Evolutionary conservation across 495 filamentous ascomycete genomes (phyloP), one percentile per base, ranked within the genome.

Genomic region (Penicillium pancosmium): DNA sequence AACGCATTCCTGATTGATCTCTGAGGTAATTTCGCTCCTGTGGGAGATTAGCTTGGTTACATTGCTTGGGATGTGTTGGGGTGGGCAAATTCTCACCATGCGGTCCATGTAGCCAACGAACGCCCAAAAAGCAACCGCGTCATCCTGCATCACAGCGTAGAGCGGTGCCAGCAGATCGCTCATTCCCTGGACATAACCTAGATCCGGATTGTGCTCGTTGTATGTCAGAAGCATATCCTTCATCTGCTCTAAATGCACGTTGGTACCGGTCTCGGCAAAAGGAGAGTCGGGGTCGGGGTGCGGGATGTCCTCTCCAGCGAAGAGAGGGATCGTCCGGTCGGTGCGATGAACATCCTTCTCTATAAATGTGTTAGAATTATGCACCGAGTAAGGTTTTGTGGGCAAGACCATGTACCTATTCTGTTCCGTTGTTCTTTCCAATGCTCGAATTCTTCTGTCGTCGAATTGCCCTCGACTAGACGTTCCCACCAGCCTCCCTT

Each of bases 151-250:
- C 11, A 98, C 91, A 2, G 94, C 93, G 66, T 98, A 98, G 43
- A 98, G 91, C 7, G 94, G 94, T 0, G 95, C 92, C 3, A 98
- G 86, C 0, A 98, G 85, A 71, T 98, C 94, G 33, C 91, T 96
- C 94, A 98, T 98, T 50, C 94, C 94, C 79, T 98, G 94, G 3
- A 98, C 94, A 66, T 98, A 98, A 31, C 94, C 94, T 1, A 98
- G 79, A 44, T 92, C 89, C 33, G 83, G 88, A 77, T 97, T 98
- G 68, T 92, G 94, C 68, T 98, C 95, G 69, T 98, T 97, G 70
- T 98, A 98, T 0, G 94, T 98, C 12, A 98, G 78, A 4, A 98
- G 88, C 92, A 98, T 97, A 66, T 98, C 94, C 73, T 98, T 98
- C 85, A 98, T 88, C 71, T 98, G 94, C 67, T 98, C 94, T 59